Conservation (phyloP, 495 filamentous ascomycete species). For the Trypethelium eluteriae region DNA sequence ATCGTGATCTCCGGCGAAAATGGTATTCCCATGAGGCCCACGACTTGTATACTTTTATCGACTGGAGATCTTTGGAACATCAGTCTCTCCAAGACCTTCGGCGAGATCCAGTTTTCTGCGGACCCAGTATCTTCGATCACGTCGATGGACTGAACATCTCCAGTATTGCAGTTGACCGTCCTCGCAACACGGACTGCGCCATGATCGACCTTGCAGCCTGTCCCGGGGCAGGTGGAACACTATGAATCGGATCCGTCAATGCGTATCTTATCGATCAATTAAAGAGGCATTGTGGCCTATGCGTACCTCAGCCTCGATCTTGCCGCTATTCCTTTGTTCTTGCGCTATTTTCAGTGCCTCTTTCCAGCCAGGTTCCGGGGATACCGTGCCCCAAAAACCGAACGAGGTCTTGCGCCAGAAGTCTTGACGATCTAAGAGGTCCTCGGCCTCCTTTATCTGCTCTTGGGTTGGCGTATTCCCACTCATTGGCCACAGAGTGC, state of each 20-base stretch:
- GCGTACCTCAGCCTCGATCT: background rate
- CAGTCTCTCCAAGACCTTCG: background rate
- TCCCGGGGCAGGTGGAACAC: background rate
- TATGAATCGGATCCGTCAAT: background rate
- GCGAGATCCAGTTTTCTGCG: background rate
- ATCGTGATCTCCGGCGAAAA: background rate
- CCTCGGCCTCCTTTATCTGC: background rate
- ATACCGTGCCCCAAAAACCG: background rate
- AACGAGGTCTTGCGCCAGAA: background rate
- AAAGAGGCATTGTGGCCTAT: background rate
- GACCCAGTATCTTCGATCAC: background rate
- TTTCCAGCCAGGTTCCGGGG: background rate
- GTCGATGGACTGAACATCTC: background rate
- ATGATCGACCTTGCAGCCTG: background rate
- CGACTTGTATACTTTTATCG: background rate
- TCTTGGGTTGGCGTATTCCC: background rate
- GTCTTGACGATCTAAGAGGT: background rate
- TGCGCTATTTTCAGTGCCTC: background rate
- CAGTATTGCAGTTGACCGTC: background rate
- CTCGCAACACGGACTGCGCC: background rate
- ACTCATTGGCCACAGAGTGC: background rate
- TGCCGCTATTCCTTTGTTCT: background rate
- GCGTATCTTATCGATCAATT: background rate
- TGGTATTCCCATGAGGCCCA: background rate
- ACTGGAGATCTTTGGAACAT: background rate